Conservation (phyloP, 1,284 basidiomycete species). For the Ceratobasidium papillatum region DNA sequence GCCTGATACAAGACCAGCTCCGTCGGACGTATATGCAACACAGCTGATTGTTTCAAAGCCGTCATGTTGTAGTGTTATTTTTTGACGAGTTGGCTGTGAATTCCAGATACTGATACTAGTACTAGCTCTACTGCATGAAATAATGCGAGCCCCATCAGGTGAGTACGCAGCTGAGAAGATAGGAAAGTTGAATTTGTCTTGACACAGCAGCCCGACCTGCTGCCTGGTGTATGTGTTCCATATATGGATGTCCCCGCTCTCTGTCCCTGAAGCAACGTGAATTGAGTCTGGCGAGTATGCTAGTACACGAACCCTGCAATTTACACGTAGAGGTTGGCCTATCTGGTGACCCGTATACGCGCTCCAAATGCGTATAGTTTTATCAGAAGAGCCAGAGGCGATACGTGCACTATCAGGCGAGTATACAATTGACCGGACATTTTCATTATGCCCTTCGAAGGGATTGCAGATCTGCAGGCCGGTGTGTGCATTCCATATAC, state of each 20-base stretch:
- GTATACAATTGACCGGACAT: neutral
- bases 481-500: constrained; percentile 17
- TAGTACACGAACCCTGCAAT: too few species aligned
- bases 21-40: neutral
- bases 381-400: neutral
- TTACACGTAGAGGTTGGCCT: too few species aligned
- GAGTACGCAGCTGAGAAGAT: neutral
- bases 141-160: neutral
- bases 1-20: neutral
- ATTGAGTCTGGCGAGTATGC: too few species aligned
- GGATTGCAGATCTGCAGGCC: neutral
- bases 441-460: neutral
- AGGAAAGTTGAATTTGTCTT: too few species aligned
- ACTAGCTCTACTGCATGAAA: neutral
- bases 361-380: neutral
- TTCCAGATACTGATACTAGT: neutral
- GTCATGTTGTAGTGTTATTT: too few species aligned
- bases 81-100: neutral
- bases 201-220: too few species aligned
- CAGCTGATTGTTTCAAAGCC: neutral
- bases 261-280: too few species aligned
- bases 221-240: too few species aligned
- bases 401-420: neutral
- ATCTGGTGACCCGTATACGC: neutral
- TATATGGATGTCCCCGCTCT: too few species aligned